These are phyloP conservation scores for Phytophthora idaei DNA, from an alignment of 352 stramenopile genomes.

Conservation along the genomic window DNA sequence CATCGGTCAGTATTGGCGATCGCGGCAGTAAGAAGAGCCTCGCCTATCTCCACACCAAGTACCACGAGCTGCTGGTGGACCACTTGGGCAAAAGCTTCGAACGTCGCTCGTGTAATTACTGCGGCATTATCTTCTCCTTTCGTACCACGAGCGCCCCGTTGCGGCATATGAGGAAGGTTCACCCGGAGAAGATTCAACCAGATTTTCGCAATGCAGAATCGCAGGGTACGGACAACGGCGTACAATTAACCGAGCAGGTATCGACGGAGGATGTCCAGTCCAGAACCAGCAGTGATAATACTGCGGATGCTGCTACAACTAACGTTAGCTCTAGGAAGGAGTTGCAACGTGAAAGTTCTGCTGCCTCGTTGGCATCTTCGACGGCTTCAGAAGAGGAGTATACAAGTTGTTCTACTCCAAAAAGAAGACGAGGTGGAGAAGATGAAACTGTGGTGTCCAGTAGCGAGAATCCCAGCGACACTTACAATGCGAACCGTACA, in stretches of 20 bases:
- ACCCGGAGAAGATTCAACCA: constrained; percentile 27
- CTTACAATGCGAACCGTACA: background rate
- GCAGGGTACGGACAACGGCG: background rate
- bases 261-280: background rate
- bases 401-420: constrained; percentile 2
- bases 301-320: background rate
- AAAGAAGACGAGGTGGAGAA: constrained; percentile 29
- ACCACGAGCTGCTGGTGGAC: constrained; percentile 32
- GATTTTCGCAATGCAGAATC: background rate
- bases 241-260: background rate
- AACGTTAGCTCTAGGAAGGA: background rate
- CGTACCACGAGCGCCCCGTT: constrained; percentile 58
- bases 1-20: too few species aligned
- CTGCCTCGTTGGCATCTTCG: constrained; percentile 4
- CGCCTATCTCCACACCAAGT: constrained; percentile 48
- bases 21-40: constrained; percentile 41
- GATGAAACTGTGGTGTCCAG: background rate
- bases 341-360: constrained; percentile 3
- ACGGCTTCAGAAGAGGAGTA: constrained; percentile 8
- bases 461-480: constrained; percentile 2
- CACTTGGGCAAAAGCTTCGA: constrained; percentile 40
- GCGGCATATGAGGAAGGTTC: constrained; percentile 52
- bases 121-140: constrained; percentile 55
- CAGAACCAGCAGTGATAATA: background rate
- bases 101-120: constrained; percentile 52